Evolutionary conservation across 2,329 filamentous ascomycete species (phyloP).

Genomic region (Apiospora phragmitis): DNA sequence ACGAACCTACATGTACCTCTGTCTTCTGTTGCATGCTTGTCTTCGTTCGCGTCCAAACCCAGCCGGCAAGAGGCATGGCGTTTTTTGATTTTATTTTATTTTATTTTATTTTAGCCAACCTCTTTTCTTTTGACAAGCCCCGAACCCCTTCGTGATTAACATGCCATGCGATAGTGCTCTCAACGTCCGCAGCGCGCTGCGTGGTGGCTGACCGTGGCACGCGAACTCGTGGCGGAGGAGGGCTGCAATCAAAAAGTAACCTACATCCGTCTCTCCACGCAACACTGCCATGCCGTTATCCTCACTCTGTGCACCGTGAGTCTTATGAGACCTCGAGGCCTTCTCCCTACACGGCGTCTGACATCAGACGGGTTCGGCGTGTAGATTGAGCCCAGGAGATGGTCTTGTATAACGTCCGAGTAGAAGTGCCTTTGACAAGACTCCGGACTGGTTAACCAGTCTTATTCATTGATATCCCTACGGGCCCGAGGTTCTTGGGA

Average conservation of each 20-base stretch:
- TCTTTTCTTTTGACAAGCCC: not conserved
- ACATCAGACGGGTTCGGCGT: not conserved
- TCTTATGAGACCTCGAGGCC: not conserved
- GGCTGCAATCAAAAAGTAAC: not conserved
- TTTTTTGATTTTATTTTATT: not conserved
- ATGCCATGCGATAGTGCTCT: not conserved
- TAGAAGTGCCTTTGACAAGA: too few species aligned
- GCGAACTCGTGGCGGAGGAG: slow-evolving; percentile 1
- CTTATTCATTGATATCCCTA: too few species aligned
- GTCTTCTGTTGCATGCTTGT: not conserved
- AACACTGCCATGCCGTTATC: not conserved
- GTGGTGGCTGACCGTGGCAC: slow-evolving; percentile 1
- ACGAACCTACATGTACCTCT: slow-evolving; percentile 1
- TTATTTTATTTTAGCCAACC: not conserved
- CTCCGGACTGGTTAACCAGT: too few species aligned
- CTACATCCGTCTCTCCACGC: not conserved
- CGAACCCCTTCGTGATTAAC: not conserved
- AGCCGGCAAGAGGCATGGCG: not conserved
- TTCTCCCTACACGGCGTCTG: not conserved
- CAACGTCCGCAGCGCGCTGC: not conserved
- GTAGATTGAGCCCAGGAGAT: not conserved
- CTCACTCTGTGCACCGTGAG: not conserved
- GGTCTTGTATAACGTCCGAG: slow-evolving; percentile 1
- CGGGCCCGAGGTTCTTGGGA: not conserved
- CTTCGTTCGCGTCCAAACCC: not conserved